Evolutionary conservation across 2,329 filamentous ascomycete genomes (phyloP), one percentile per base, ranked within the genome.

Genomic region (Verticillium longisporum): DNA sequence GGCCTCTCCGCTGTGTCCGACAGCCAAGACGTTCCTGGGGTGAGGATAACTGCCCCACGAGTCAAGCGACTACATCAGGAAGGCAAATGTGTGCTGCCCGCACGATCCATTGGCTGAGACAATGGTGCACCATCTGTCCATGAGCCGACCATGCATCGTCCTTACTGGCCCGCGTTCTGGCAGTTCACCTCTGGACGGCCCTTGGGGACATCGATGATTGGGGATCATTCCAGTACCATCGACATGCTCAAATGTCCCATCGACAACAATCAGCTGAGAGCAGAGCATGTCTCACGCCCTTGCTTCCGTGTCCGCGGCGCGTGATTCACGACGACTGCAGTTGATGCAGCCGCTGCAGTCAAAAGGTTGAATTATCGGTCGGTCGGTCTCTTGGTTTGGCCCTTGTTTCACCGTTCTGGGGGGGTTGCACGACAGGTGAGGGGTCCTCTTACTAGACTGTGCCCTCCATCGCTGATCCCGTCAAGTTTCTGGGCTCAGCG

Each of bases 391-490:
- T 38, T 34, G 61, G 63, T 60, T 57, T 60, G 61, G 63, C 56
- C 50, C 55, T 56, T 64, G 63, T 64, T 61, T 64, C 63, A 64
- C 59, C 62, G 62, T 60, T 62, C 10, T n/a, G 56, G 58, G 38
- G 56, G 26, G 53, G 37, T 13, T 21, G 38, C 36, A 55, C 56
- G 61, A 57, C 63, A 63, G 63, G 11, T 56, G 54, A 33, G 31
- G 32, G 55, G 32, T 34, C n/a, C 31, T 14, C 54, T 33, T 64
- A 59, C 53, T 55, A 37, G 57, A 26, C 62, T 57, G 60, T 56
- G 57, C 62, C 61, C 56, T 62, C 61, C 56, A 62, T 55, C 59
- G 50, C 37, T 32, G 18, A 56, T 34, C 55, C 31, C 26, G 14
- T n/a, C 26, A 34, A 14, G 14, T 31, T 13, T 56, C 18, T 18